Evolutionary conservation across 2,329 filamentous ascomycete genomes (phyloP), one percentile per base, ranked within the genome.

Genomic region (Ploettnerulaceae sp.): DNA sequence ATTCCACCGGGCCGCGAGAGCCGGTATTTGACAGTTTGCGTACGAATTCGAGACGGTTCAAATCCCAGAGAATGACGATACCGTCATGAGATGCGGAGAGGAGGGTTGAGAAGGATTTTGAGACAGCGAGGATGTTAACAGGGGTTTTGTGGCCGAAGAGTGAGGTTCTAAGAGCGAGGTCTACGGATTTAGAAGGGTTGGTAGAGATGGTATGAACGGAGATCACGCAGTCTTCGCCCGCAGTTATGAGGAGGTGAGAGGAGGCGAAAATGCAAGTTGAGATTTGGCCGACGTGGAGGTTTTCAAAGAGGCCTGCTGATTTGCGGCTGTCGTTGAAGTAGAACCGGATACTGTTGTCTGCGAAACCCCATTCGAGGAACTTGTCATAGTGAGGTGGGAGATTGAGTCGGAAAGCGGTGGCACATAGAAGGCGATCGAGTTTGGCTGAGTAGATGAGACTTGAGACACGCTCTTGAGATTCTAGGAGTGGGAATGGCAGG

Each of bases 321-420:
- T 88, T 90, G 61, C 87, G 83, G 48, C 80, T 87, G 56, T 95
- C 89, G 37, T 84, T 82, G 45, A 85, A 80, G 68, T 88, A 95
- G 71, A 98, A 97, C 3, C 93, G 84, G 21, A 98, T 78, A 56
- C 88, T 94, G 57, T 87, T 88, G 65, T 98, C 93, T 0, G 88
- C 86, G 59, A 94, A 97, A 1, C 91, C 91, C 91, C 91, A 97
- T 68, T 96, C 89, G 56, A 97, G 77, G 60, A 89, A 95, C 58
- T 89, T 89, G 67, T 97, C 90, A 61, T 89, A 95, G 39, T 72
- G 70, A 0, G 91, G 90, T 0, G 90, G 86, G 9, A 97, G 81
- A 60, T 96, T 93, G 32, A 96, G 74, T 15, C 89, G 79, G 66
- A 95, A 89, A 0, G 89, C 82, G 12, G 87, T 86, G 3, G 89